phyloP scores from a whole-genome alignment of 2,329 filamentous ascomycete species.

The Ophiostoma piceae region DNA sequence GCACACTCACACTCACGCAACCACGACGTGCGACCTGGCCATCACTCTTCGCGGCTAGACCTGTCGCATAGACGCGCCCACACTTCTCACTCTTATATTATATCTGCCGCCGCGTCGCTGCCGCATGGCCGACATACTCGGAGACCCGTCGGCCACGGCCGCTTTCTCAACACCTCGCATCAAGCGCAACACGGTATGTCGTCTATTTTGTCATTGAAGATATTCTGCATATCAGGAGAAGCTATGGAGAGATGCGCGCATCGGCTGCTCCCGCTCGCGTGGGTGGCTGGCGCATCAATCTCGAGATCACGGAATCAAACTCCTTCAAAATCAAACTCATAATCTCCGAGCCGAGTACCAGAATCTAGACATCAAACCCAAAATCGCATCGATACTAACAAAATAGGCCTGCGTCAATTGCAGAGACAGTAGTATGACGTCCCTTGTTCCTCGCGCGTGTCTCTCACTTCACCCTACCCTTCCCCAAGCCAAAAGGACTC shows the following conservation, averaged over 20 bases:
- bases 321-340: background rate
- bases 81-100: background rate
- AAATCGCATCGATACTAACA: background rate
- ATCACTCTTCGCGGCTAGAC: background rate
- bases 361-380: background rate
- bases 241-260: background rate
- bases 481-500: background rate
- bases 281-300: background rate
- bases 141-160: constrained; percentile 22
- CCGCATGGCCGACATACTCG: constrained; percentile 24
- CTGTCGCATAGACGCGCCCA: background rate
- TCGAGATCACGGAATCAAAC: background rate
- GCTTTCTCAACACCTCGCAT: constrained; percentile 25
- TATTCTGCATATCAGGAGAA: background rate
- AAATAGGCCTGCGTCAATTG: constrained; percentile 29
- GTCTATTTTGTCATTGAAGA: background rate
- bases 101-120: background rate
- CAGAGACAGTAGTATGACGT: constrained; percentile 29
- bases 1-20: background rate
- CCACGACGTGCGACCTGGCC: background rate
- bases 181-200: constrained; percentile 29
- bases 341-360: background rate
- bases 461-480: background rate
- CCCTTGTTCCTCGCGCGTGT: background rate
- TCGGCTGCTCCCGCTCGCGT: background rate